These are phyloP conservation scores for Aegilops longissima DNA, from an alignment of 176 grass and related monocot species.

Conservation along the genomic window DNA sequence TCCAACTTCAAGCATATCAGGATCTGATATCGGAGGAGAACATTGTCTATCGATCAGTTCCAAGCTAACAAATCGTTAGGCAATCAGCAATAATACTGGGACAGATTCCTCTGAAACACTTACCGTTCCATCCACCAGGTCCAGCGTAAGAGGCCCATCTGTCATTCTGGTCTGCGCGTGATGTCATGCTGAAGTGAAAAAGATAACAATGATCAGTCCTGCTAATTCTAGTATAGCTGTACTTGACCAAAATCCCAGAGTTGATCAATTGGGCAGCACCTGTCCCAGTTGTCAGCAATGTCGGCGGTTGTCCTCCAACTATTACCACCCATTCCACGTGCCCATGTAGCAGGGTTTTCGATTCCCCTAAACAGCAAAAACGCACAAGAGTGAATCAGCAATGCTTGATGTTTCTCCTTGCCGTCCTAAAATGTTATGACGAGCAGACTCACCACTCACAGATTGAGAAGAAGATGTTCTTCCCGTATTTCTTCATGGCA, in stretches of 20 bases:
- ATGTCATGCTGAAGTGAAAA: slow-evolving; percentile 69
- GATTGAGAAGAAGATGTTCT: slow-evolving; percentile 84
- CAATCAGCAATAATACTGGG: too few relatives aligned
- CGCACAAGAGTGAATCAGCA: neutral
- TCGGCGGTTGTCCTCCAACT: slow-evolving; percentile 94
- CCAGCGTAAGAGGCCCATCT: slow-evolving; percentile 85
- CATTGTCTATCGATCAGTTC: neutral
- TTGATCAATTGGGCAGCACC: slow-evolving; percentile 40
- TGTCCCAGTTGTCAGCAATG: slow-evolving; percentile 80
- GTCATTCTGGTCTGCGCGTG: slow-evolving; percentile 87
- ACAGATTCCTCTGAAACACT: slow-evolving; percentile 14
- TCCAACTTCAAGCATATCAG: slow-evolving; percentile 94
- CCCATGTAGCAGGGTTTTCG: slow-evolving; percentile 88
- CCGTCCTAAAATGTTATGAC: neutral
- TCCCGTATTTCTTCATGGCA: slow-evolving; percentile 72
- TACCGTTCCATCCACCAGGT: slow-evolving; percentile 94
- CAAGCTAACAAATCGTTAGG: neutral
- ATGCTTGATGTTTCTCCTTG: neutral
- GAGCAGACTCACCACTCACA: slow-evolving; percentile 74
- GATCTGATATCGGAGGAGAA: slow-evolving; percentile 46
- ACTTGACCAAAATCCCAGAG: neutral
- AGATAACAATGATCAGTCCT: slow-evolving; percentile 3
- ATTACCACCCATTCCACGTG: slow-evolving; percentile 52
- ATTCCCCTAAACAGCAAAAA: slow-evolving; percentile 46
- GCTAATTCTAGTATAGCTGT: slow-evolving; percentile 8